Percentiles rank a stretch among this genome's conserved stretches.
phyloP scores from a whole-genome alignment of 2,329 filamentous ascomycete species.

The Graphiopsis chlorocephala region DNA sequence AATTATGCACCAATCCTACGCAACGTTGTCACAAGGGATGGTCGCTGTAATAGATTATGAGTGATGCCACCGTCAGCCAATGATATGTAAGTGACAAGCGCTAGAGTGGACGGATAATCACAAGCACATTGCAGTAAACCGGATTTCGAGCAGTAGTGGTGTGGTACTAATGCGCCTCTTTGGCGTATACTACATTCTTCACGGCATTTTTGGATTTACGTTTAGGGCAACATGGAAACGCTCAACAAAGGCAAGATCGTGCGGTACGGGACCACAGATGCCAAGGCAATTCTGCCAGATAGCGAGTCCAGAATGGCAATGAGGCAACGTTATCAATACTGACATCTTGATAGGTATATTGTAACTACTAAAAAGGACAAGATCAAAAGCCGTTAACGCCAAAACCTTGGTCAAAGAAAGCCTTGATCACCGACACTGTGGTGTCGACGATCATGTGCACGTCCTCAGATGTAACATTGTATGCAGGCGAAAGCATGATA shows the following conservation, averaged over 20 bases:
- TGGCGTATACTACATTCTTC: neutral
- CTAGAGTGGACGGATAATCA: neutral
- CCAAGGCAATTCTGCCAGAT: neutral
- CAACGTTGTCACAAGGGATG: neutral
- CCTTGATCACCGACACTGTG: slow-evolving; percentile 51
- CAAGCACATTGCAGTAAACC: neutral
- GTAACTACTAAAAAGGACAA: neutral
- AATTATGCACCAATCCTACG: neutral
- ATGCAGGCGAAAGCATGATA: slow-evolving; percentile 67
- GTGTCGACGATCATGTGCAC: slow-evolving; percentile 55
- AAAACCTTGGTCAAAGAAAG: slow-evolving; percentile 38
- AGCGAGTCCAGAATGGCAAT: neutral
- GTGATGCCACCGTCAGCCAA: neutral
- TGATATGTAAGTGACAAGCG: neutral
- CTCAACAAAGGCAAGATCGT: neutral
- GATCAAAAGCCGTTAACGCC: neutral
- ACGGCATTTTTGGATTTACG: neutral
- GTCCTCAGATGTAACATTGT: slow-evolving; percentile 58
- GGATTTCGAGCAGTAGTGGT: neutral
- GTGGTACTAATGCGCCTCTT: neutral
- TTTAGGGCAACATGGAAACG: neutral
- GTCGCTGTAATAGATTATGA: neutral
- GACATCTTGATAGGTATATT: neutral
- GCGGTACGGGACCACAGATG: neutral
- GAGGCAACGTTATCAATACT: neutral